These are phyloP conservation scores for Globisporangium viniferum DNA, from an alignment of 352 stramenopile species.

Conservation along the genomic window DNA sequence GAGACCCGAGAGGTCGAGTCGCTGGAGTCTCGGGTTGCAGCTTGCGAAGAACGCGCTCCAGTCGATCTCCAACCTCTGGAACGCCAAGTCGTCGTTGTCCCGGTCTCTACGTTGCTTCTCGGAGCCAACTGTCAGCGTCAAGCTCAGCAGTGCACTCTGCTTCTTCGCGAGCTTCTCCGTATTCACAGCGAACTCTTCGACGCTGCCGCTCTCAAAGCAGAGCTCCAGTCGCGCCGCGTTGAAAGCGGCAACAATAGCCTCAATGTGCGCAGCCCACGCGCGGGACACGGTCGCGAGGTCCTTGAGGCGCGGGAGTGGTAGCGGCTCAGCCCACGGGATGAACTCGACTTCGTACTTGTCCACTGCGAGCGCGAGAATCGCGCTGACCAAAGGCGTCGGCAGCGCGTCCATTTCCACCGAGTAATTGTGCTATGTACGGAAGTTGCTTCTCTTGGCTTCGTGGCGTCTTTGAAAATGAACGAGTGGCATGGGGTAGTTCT, in stretches of 20 bases:
- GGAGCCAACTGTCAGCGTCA: neutral
- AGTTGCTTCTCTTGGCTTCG: neutral
- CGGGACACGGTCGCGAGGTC: neutral
- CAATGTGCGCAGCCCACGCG: neutral
- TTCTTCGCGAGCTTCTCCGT: neutral
- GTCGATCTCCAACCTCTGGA: neutral
- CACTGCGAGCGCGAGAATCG: neutral
- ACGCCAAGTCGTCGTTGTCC: neutral
- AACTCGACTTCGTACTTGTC: neutral
- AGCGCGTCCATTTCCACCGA: neutral
- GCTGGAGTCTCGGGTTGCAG: conserved; percentile 4
- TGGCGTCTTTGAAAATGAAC: no score
- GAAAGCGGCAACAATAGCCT: neutral
- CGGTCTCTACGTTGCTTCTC: neutral
- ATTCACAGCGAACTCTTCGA: neutral
- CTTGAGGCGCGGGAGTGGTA: neutral
- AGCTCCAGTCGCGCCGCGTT: neutral
- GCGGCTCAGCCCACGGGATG: neutral
- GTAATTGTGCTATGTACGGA: neutral
- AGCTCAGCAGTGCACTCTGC: neutral
- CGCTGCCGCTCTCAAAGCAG: neutral
- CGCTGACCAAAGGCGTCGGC: neutral
- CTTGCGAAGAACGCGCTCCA: neutral
- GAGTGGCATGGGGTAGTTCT: no score
- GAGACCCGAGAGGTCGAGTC: conserved; percentile 2